phyloP scores from a whole-genome alignment of 2,329 filamentous ascomycete genomes.

The Tolypocladium guangdongense region DNA sequence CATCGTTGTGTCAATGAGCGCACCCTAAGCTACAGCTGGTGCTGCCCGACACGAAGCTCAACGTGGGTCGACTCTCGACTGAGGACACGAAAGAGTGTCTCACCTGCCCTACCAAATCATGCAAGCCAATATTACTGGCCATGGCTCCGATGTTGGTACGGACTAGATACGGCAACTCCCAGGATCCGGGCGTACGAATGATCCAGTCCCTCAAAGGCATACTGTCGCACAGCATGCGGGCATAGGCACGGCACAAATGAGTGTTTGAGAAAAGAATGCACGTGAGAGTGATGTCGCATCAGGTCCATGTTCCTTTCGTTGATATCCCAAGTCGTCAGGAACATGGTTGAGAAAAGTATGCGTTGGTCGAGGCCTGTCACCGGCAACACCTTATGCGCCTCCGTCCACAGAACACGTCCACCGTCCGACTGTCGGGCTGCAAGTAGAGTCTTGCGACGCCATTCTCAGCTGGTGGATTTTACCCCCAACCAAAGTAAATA shows the following conservation, averaged over 20 bases:
- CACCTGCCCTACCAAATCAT: background rate
- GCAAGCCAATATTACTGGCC: background rate
- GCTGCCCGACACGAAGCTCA: too few species aligned
- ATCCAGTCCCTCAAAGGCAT: background rate
- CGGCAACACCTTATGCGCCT: background rate
- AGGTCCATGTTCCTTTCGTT: background rate
- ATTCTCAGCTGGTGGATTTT: background rate
- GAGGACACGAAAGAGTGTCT: background rate
- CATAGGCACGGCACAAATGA: background rate
- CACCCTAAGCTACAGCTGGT: too few species aligned
- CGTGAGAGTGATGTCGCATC: too few species aligned
- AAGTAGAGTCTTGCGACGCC: background rate
- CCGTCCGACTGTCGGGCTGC: background rate
- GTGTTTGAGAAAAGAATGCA: background rate
- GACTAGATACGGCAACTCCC: too few species aligned
- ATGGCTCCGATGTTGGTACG: too few species aligned
- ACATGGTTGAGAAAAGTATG: background rate
- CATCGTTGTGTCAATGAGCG: too few species aligned
- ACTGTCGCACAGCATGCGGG: background rate
- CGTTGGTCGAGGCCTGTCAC: background rate
- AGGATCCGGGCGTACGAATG: too few species aligned
- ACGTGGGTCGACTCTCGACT: background rate
- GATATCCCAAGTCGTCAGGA: background rate
- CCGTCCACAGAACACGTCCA: too few species aligned
- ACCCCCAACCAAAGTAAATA: background rate